These are phyloP conservation scores for Termitomyces sp. DNA, from an alignment of 768 basidiomycete genomes.

Conservation along the genomic window DNA sequence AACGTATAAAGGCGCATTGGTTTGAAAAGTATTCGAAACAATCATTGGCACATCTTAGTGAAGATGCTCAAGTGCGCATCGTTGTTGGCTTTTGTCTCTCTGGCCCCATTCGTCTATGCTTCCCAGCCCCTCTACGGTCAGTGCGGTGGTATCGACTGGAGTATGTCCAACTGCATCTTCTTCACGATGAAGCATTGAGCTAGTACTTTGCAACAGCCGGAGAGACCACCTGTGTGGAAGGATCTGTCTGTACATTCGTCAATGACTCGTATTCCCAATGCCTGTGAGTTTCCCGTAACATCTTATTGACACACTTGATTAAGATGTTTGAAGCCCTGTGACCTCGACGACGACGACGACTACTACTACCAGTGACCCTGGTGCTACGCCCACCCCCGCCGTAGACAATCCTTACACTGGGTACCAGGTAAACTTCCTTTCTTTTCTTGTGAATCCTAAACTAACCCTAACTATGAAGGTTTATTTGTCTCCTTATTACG, in stretches of 20 bases:
- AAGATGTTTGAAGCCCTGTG: conserved; percentile 7
- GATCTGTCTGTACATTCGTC: conserved; percentile 24
- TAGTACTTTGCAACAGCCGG: conserved; percentile 22
- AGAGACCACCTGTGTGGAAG: conserved; percentile 32
- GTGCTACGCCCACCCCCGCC: background rate
- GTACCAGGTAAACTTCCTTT: conserved; percentile 27
- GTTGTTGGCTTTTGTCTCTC: conserved; percentile 32
- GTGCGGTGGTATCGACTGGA: conserved; percentile 48
- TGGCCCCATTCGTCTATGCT: conserved; percentile 40
- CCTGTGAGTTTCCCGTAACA: conserved; percentile 22
- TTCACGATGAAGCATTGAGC: background rate
- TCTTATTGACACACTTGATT: background rate
- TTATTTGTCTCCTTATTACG: conserved; percentile 52
- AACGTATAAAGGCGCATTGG: conserved; percentile 9
- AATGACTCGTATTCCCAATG: conserved; percentile 38
- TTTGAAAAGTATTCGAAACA: conserved; percentile 5
- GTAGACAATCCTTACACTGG: conserved; percentile 53
- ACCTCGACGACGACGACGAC: background rate
- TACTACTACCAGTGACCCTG: background rate
- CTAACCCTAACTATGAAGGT: conserved; percentile 21
- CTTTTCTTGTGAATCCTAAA: background rate
- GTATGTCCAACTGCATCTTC: conserved; percentile 23
- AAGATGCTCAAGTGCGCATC: conserved; percentile 43
- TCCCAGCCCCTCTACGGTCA: conserved; percentile 40
- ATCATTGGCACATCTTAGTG: background rate